Evolutionary conservation across 345 rosid species (phyloP).

Genomic region (Salix purpurea): DNA sequence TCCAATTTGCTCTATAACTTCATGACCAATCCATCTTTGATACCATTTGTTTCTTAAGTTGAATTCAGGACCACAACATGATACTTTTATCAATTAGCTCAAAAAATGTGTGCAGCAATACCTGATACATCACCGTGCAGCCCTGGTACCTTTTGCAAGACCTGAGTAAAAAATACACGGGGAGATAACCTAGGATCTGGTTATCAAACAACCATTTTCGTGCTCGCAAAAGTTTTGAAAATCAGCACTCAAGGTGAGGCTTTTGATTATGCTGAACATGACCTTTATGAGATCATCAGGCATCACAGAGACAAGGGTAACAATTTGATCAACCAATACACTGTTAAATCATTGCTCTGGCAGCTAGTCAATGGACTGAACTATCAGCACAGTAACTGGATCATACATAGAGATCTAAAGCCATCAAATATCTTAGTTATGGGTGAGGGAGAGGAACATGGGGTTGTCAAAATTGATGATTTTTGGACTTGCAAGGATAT

Average conservation of each 20-base stretch:
- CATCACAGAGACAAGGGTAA: constrained; percentile 82
- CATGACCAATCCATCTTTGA: constrained; percentile 48
- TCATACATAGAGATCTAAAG: no score
- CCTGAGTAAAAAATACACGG: background rate
- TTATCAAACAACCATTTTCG: background rate
- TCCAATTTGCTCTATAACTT: constrained; percentile 53
- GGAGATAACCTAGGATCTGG: background rate
- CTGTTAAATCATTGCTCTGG: constrained; percentile 92
- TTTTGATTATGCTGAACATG: constrained; percentile 87
- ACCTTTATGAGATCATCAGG: constrained; percentile 88
- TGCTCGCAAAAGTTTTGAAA: background rate
- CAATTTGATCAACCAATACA: constrained; percentile 63
- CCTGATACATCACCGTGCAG: background rate
- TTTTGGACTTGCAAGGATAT: constrained; percentile 96
- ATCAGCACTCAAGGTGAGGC: constrained; percentile 26
- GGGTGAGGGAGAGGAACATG: constrained; percentile 97
- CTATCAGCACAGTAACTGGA: constrained; percentile 94
- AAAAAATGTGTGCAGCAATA: background rate
- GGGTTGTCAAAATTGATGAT: constrained; percentile 94
- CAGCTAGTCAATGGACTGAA: constrained; percentile 95
- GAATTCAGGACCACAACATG: no score
- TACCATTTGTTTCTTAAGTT: constrained; percentile 3
- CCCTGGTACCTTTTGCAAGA: background rate
- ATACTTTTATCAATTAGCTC: constrained; percentile 6
- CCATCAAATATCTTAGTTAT: constrained; percentile 96